Evolutionary conservation across 169 alveolate genomes (phyloP), one percentile per base, ranked within the genome.

Genomic region (Eimeria necatrix): DNA sequence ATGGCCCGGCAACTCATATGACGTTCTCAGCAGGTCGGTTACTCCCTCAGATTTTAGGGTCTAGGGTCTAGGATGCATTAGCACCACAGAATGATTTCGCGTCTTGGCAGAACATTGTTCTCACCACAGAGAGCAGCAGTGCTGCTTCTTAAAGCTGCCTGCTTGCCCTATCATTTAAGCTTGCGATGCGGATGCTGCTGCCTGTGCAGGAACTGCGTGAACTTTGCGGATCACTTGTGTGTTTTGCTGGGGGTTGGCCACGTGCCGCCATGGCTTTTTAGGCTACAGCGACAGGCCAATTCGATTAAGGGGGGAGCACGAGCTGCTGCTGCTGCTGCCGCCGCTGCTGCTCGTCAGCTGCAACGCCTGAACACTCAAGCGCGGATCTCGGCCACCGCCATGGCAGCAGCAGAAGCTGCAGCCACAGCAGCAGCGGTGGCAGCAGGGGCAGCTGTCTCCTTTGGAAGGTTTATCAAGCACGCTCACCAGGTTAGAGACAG

Each of bases 321-420:
- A 51, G 52, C 74, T 53, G 93, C 93, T 12, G 93, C 93, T 51
- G 64, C 64, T 41, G 85, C 85, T 41, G 61, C 74, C 71, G 24
- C 73, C 46, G 52, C 74, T 71, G 89, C 89, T 8, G 89, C 89
- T 24, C 64, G 64, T n/a, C 48, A n/a, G 46, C 3, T 80, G 24
- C 93, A 68, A 52, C 93, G 76, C 22, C 56, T 86, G 26, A 83
- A 86, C 52, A 71, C 73, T 49, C 73, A 70, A 6, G 53, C 93
- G 7, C 84, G 93, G 61, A 70, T 86, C 49, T 86, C 93, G 2
- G 93, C 93, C 2, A 71, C 76, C 2, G 93, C 93, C 16, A 56
- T 83, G 48, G 93, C 93, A 49, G 93, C 93, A 26, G 93, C 93
- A 46, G 76, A 60, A 4, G 93, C 93, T 32, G 93, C 93, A 60